Evolutionary conservation across 108 stramenopile species (phyloP), one percentile per base, ranked within the genome.

Genomic region (Bacterosira constricta): DNA sequence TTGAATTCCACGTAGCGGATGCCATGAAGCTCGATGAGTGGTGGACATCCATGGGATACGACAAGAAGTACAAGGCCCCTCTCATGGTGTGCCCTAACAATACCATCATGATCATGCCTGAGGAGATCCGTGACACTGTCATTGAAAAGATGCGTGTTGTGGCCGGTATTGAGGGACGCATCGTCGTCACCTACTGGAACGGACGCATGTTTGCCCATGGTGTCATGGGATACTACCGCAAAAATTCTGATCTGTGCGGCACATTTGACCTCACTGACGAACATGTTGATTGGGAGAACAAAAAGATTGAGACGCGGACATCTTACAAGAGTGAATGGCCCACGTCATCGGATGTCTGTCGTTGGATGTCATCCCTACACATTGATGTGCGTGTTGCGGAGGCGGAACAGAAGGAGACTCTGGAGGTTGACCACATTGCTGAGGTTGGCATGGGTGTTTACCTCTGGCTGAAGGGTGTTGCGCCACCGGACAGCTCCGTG

Each of bases 31-130:
- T 82, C 36, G 63, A 65, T 39, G 69, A 82, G n/a, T 82, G 75
- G 75, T 82, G 81, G 81, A 29, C 35, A 5, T 30, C n/a, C 13
- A 61, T 66, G 63, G 80, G 80, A 20, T 66, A 49, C 27, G 54
- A 65, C 37, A 31, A 61, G 46, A 66, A 67, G 55, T 82, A 72
- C 58, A 47, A 76, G 61, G 66, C 62, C n/a, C 81, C 81, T 0
- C 51, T 82, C 34, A 66, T 82, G 49, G 66, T 69, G 10, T 82
- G 81, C 46, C 75, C 76, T 44, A 82, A 82, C 32, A 82, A 82
- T 44, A 82, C 81, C 39, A 63, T 82, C 47, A 82, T 77, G 59
- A 82, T 82, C 51, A 82, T 82, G 81, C 81, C 81, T 11, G 68
- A 77, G 38, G 63, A 76, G 20, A 49, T 82, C 7, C 57, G 81